Conservation (phyloP, 768 basidiomycete species). For the Fomitopsis serialis region DNA sequence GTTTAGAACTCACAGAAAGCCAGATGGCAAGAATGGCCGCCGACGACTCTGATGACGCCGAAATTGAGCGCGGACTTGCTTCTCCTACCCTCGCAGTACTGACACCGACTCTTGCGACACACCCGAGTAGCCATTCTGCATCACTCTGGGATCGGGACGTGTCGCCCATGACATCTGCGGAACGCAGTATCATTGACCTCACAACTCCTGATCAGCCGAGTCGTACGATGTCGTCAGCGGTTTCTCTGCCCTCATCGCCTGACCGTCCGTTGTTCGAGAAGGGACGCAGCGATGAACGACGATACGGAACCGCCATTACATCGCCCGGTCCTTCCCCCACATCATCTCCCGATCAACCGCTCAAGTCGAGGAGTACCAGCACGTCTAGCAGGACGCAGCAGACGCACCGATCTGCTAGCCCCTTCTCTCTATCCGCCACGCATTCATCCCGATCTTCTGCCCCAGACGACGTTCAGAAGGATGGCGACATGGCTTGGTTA, state of each 20-base stretch:
- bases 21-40: constrained; percentile 39
- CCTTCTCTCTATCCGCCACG: no score
- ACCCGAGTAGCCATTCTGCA: neutral
- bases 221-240: neutral
- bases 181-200: constrained; percentile 24
- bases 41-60: constrained; percentile 53
- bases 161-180: neutral
- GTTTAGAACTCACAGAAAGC: constrained; percentile 26
- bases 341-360: constrained; percentile 11
- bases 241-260: constrained; percentile 1
- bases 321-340: constrained; percentile 5
- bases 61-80: constrained; percentile 41
- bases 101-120: no score
- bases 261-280: neutral
- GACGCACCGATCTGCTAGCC: neutral
- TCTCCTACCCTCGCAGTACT: no score
- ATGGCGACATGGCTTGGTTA: constrained; percentile 50
- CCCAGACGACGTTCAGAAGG: constrained; percentile 2
- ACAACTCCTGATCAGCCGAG: constrained; percentile 20
- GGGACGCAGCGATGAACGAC: no score
- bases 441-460: constrained; percentile 11
- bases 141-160: neutral
- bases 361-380: constrained; percentile 4
- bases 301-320: no score
- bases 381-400: neutral